phyloP scores from a whole-genome alignment of 352 stramenopile genomes.

The Thraustochytrium striatum region DNA sequence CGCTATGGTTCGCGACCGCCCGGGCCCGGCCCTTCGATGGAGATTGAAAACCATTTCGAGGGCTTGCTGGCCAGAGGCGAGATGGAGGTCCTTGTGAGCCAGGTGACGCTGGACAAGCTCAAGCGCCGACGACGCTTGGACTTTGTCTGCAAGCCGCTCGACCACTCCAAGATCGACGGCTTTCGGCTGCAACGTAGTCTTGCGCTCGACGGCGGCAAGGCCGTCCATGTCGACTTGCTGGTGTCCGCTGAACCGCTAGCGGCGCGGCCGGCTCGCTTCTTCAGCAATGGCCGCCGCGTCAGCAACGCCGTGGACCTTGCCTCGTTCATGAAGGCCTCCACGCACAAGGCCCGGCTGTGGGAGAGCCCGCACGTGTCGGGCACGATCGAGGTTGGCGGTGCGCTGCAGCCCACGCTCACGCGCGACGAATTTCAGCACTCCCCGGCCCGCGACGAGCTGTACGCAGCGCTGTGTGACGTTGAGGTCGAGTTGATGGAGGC shows the following conservation, averaged over 20 bases:
- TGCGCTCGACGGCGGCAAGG: not conserved
- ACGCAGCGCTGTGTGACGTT: not conserved
- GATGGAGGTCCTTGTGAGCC: not conserved
- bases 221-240: not conserved
- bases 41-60: constrained; percentile 46
- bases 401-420: constrained; percentile 10
- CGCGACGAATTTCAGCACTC: constrained; percentile 27
- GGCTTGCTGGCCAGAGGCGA: not conserved
- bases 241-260: not conserved
- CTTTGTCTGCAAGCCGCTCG: not conserved
- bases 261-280: constrained; percentile 7
- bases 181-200: not conserved
- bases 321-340: constrained; percentile 25
- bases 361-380: constrained; percentile 14
- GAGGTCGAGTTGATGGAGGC: constrained; percentile 27
- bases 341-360: not conserved
- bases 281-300: constrained; percentile 1
- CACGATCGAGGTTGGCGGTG: not conserved
- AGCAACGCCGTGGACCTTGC: not conserved
- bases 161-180: not conserved
- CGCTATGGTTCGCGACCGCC: constrained; percentile 31
- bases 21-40: not conserved
- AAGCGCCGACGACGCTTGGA: constrained; percentile 5
- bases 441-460: not conserved
- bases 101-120: not conserved